Percentiles rank a stretch among this genome's conserved stretches.
Evolutionary conservation across 1,139 yeast genomes (phyloP).

Genomic region (Suhomyces chickasaworum): DNA sequence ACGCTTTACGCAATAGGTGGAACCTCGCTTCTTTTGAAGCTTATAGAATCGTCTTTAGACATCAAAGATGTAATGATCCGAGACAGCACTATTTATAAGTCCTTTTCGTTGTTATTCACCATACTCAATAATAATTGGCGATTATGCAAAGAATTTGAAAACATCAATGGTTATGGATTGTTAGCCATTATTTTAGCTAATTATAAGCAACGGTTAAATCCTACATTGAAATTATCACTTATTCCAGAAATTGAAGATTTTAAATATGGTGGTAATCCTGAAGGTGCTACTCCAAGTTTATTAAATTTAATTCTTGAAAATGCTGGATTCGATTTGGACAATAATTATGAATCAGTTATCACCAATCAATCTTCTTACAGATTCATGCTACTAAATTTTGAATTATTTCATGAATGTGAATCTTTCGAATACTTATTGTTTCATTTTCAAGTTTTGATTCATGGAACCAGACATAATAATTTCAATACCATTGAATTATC

Average conservation of each 20-base stretch:
- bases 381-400: slow-evolving; percentile 36
- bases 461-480: slow-evolving; percentile 49
- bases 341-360: slow-evolving; percentile 33
- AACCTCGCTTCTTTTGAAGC: slow-evolving; percentile 31
- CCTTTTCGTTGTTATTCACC: slow-evolving; percentile 30
- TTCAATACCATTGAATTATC: slow-evolving; percentile 54
- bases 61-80: slow-evolving; percentile 15
- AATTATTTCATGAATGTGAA: slow-evolving; percentile 39
- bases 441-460: slow-evolving; percentile 57
- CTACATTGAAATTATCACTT: slow-evolving; percentile 20
- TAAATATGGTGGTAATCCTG: background rate
- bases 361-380: slow-evolving; percentile 34
- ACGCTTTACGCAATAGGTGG: slow-evolving; percentile 44
- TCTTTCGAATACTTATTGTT: slow-evolving; percentile 52
- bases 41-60: slow-evolving; percentile 33
- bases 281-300: slow-evolving; percentile 13
- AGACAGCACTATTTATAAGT: slow-evolving; percentile 26
- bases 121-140: slow-evolving; percentile 41
- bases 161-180: slow-evolving; percentile 44
- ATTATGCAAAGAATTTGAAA: slow-evolving; percentile 44
- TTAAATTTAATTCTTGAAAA: slow-evolving; percentile 27
- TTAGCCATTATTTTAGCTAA: slow-evolving; percentile 34
- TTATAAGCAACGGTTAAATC: slow-evolving; percentile 29
- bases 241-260: slow-evolving; percentile 3
- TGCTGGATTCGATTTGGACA: slow-evolving; percentile 29